phyloP scores from a whole-genome alignment of 805 yeast species.

The Pichia phayaonensis region DNA sequence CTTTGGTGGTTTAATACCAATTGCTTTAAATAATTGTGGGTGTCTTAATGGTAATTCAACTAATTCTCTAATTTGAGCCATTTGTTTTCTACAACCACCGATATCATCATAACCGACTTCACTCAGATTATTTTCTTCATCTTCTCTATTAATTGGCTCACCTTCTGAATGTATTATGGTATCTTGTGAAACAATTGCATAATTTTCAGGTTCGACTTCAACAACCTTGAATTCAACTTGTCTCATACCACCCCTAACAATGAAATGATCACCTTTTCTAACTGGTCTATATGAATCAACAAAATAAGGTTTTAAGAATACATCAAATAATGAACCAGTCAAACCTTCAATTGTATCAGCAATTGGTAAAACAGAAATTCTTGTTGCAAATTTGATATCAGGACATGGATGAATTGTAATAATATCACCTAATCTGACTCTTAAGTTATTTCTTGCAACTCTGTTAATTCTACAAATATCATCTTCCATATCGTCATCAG shows the following conservation, averaged over 20 bases:
- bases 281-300: constrained; percentile 99
- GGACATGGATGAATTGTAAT: constrained; percentile 92
- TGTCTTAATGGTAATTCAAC: constrained; percentile 97
- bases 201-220: constrained; percentile 95
- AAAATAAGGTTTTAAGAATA: constrained; percentile 93
- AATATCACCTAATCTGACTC: constrained; percentile 91
- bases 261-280: constrained; percentile 92
- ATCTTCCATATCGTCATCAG: constrained; percentile 94
- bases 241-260: constrained; percentile 98
- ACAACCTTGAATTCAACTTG: constrained; percentile 98
- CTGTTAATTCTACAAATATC: constrained; percentile 93
- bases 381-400: constrained; percentile 91
- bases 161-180: constrained; percentile 98
- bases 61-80: constrained; percentile 98
- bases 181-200: constrained; percentile 97
- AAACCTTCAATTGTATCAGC: constrained; percentile 98
- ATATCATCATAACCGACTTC: constrained; percentile 99
- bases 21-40: constrained; percentile 94
- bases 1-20: constrained; percentile 98
- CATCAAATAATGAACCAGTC: constrained; percentile 94
- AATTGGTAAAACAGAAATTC: constrained; percentile 92
- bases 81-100: constrained; percentile 98
- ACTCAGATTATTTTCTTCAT: constrained; percentile 91
- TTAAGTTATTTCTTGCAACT: constrained; percentile 89
- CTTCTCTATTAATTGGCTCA: constrained; percentile 97